Evolutionary conservation across 2,329 filamentous ascomycete genomes (phyloP).

Genomic region (Penicillium psychrosexuale): DNA sequence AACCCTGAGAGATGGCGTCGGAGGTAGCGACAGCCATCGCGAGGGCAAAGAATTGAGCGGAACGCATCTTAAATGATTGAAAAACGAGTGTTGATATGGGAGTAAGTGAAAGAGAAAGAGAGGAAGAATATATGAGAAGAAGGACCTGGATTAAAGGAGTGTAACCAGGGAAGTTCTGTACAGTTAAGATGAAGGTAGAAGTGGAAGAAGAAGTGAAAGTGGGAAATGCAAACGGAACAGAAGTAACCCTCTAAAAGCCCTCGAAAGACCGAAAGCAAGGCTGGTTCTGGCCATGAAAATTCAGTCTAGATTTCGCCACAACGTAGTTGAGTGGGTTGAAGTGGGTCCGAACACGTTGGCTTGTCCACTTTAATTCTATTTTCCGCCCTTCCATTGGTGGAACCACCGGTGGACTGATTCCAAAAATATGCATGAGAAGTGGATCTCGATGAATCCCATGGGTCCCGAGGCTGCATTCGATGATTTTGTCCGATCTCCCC

Average conservation of each 20-base stretch:
- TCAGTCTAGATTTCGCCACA: slow-evolving; percentile 25
- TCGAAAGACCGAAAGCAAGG: slow-evolving; percentile 5
- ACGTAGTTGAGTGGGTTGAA: slow-evolving; percentile 9
- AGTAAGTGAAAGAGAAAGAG: neutral
- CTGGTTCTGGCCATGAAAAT: slow-evolving; percentile 1
- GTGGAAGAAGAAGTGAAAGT: neutral
- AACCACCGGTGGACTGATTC: neutral
- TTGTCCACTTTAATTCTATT: slow-evolving; percentile 10
- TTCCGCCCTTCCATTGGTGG: neutral
- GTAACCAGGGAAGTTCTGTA: slow-evolving; percentile 10
- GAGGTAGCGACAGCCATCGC: slow-evolving; percentile 34
- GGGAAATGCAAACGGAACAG: slow-evolving; percentile 13
- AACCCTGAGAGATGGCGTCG: slow-evolving; percentile 43
- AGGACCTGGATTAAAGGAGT: slow-evolving; percentile 10
- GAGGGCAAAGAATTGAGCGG: slow-evolving; percentile 33
- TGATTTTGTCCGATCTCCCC: slow-evolving; percentile 13
- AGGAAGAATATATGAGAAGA: neutral
- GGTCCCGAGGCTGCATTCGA: neutral
- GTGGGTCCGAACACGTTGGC: slow-evolving; percentile 26
- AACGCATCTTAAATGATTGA: slow-evolving; percentile 30
- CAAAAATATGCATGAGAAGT: slow-evolving; percentile 9
- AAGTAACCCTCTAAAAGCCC: slow-evolving; percentile 4
- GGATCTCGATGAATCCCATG: neutral
- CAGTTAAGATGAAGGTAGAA: slow-evolving; percentile 5
- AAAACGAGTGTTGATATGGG: slow-evolving; percentile 7